Base-by-base conservation (phyloP, 2,329 filamentous ascomycete genomes). In the Aspergillus ruber region DNA sequence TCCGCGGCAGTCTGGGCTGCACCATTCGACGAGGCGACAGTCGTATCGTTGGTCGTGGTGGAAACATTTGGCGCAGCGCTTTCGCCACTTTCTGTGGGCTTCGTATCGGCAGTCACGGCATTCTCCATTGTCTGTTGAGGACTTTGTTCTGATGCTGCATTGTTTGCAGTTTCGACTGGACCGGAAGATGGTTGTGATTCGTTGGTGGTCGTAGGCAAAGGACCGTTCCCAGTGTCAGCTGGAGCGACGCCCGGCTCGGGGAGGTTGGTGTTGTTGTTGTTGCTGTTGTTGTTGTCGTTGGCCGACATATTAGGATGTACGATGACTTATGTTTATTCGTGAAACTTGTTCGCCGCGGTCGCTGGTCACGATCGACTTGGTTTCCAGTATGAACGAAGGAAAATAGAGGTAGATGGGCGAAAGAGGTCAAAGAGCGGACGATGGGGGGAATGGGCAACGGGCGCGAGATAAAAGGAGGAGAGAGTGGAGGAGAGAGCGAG, bases 31-130 rank as follows among this genome's bases (percentile, higher is more conserved):
- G 52, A 43, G 17, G 46, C 42, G 36, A 49, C 42, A 21, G 53
- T 35, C 35, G 48, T 44, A 23, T 52, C 50, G 23, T 42, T 50
- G n/a, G 53, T 40, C 15, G 54, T 46, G 46, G 49, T 45, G 29
- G 48, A 48, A 33, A 49, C 42, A 12, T 50, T 52, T 44, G 56
- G 50, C 42, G 52, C 50, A 46, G 49, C 41, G 43, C 32, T 53
- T 50, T 64, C 57, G 55, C 49, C 51, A 55, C 54, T 50, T 29
- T 49, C 56, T 48, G 55, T 52, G 50, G 59, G 52, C 35, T 50
- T 53, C 38, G 53, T 49, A 47, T 49, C 50, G 35, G 51, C 39
- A 20, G 40, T 27, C 27, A 50, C 45, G 43, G 47, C 32, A 42
- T 52, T 44, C 36, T 48, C 52, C 43, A 55, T 36, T 18, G 55